Conservation (phyloP, 306 rosid genomes). For the Sophora flavescens region DNA sequence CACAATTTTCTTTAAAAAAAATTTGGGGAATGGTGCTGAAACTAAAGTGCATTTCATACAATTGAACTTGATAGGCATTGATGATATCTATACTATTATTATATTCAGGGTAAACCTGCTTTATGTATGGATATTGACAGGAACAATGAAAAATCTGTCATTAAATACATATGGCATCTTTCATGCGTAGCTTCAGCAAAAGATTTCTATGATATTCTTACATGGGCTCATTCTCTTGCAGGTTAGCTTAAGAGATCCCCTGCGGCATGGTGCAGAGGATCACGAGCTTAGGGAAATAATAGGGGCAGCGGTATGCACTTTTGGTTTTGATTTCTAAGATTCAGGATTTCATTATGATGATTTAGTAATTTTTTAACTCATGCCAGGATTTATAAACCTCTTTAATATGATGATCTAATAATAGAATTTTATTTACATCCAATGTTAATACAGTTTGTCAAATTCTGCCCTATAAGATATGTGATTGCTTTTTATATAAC, state of each 20-base stretch:
- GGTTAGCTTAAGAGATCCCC: slow-evolving; percentile 96
- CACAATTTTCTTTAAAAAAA: neutral
- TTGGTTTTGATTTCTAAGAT: slow-evolving; percentile 21
- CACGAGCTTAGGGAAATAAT: slow-evolving; percentile 75
- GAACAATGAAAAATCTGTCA: slow-evolving; percentile 18
- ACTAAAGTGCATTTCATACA: slow-evolving; percentile 10
- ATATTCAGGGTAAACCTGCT: slow-evolving; percentile 2
- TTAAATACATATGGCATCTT: neutral
- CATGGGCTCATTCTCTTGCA: slow-evolving; percentile 41
- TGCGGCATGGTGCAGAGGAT: slow-evolving; percentile 79
- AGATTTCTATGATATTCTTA: slow-evolving; percentile 24
- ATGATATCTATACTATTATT: no score
- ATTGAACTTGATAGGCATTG: neutral
- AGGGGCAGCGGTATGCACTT: slow-evolving; percentile 77
- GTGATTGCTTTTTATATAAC: slow-evolving; percentile 6
- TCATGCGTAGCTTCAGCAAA: slow-evolving; percentile 23
- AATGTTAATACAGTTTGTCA: slow-evolving; percentile 1
- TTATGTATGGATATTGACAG: neutral
- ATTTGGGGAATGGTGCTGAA: neutral
- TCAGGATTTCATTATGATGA: slow-evolving; percentile 16
- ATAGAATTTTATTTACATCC: slow-evolving; percentile 11
- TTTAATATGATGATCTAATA: slow-evolving; percentile 20
- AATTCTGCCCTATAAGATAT: neutral
- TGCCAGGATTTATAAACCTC: slow-evolving; percentile 7
- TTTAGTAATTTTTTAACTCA: neutral